Percentiles rank a stretch among this genome's conserved stretches.
Evolutionary conservation across 192 early-diverging fungal genomes (phyloP).

Genomic region (Umbelopsis ramanniana): DNA sequence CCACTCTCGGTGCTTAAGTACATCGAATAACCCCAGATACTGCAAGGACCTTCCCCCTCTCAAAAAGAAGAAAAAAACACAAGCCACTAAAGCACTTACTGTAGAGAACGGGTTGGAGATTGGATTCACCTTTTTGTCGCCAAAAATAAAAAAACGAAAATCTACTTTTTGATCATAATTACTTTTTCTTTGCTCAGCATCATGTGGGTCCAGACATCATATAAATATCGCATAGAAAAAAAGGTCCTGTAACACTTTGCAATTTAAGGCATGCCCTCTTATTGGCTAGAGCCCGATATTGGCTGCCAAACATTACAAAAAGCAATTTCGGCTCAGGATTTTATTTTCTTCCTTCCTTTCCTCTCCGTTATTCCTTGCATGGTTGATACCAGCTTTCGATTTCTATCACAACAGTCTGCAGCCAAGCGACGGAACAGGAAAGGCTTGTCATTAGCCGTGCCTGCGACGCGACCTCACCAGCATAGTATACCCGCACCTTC

Average conservation of each 20-base stretch:
- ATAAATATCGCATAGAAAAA: background rate
- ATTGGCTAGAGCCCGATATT: conserved; percentile 16
- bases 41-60: conserved; percentile 23
- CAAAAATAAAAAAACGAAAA: conserved; percentile 14
- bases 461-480: background rate
- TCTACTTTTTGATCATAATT: background rate
- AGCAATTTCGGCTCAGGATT: background rate
- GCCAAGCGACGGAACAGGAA: conserved; percentile 37
- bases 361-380: background rate
- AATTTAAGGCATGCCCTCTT: background rate
- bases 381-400: conserved; percentile 19
- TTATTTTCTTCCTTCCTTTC: background rate
- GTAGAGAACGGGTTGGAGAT: conserved; percentile 25
- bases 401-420: conserved; percentile 21
- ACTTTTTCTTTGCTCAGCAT: too few relatives aligned
- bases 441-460: conserved; percentile 34
- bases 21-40: conserved; percentile 12
- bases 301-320: conserved; percentile 1
- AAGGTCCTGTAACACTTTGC: background rate
- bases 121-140: conserved; percentile 24
- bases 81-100: conserved; percentile 5
- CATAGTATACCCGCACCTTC: background rate
- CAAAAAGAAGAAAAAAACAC: conserved; percentile 2
- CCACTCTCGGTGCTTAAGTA: conserved; percentile 54
- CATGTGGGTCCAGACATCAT: background rate